Evolutionary conservation across 176 grass and related monocot genomes (phyloP).

Genomic region (Musa itinerans): DNA sequence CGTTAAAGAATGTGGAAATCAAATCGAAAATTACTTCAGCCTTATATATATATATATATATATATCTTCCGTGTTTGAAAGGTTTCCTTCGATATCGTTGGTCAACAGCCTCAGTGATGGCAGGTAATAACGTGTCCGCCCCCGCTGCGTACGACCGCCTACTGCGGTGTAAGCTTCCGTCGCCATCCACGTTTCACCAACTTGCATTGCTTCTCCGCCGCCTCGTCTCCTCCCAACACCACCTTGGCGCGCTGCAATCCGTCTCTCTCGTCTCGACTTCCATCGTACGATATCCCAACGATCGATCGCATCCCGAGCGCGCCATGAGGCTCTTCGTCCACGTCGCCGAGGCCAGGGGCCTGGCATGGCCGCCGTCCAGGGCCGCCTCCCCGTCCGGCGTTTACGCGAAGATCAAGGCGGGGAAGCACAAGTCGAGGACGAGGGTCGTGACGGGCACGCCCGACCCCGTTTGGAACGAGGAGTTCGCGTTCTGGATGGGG

Average conservation of each 20-base stretch:
- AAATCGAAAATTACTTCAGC: too few species aligned
- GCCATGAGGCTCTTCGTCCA: slow-evolving; percentile 55
- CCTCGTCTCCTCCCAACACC: too few species aligned
- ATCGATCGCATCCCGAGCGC: background rate
- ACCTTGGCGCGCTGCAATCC: too few species aligned
- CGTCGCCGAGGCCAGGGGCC: slow-evolving; percentile 50
- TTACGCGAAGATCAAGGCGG: slow-evolving; percentile 60
- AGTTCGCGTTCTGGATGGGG: slow-evolving; percentile 42
- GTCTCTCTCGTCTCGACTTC: background rate
- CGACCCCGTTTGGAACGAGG: slow-evolving; percentile 60
- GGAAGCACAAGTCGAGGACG: slow-evolving; percentile 39
- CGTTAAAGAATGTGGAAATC: too few species aligned
- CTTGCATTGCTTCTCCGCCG: background rate
- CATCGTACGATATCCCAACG: too few species aligned
- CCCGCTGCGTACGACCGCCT: background rate
- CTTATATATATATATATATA: too few species aligned
- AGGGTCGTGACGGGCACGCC: slow-evolving; percentile 18
- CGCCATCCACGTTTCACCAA: slow-evolving; percentile 1
- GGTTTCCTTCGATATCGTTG: too few species aligned
- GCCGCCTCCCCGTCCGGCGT: background rate
- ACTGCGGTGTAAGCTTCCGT: background rate
- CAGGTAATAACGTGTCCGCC: background rate
- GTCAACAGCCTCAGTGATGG: too few species aligned
- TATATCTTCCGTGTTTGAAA: too few species aligned
- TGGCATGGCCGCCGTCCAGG: slow-evolving; percentile 13